phyloP scores from a whole-genome alignment of 306 rosid genomes.

The Geum urbanum region DNA sequence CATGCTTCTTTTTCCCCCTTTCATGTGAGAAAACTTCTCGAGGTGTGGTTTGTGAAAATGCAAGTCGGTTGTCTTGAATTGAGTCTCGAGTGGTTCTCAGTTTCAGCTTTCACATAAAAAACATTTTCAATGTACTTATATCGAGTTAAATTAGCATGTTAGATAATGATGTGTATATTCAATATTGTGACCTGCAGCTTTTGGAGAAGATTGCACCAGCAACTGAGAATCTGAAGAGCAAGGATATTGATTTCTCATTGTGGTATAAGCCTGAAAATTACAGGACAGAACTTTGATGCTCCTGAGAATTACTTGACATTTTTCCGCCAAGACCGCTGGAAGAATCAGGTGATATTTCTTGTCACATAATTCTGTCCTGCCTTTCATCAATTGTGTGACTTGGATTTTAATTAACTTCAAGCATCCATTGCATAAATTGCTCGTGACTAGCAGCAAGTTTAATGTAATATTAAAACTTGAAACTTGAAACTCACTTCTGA shows the following conservation, averaged over 20 bases:
- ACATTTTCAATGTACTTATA: not conserved
- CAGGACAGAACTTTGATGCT: conserved; percentile 56
- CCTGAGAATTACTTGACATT: not conserved
- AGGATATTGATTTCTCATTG: conserved; percentile 70
- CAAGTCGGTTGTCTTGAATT: not conserved
- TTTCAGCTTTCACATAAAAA: not conserved
- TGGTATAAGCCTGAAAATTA: conserved; percentile 91
- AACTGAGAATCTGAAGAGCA: conserved; percentile 64
- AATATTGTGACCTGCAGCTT: conserved; percentile 47
- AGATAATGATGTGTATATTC: not conserved
- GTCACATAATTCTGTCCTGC: not conserved
- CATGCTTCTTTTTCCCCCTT: not conserved
- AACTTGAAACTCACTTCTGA: not conserved
- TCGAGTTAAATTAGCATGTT: not conserved
- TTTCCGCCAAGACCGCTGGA: not conserved
- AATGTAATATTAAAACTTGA: not conserved
- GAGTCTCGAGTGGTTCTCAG: not conserved
- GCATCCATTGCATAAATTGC: not conserved
- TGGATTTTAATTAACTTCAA: not conserved
- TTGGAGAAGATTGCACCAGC: conserved; percentile 79
- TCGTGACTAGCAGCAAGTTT: not conserved
- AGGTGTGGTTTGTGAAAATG: not conserved
- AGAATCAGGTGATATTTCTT: conserved; percentile 14
- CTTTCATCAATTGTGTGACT: not conserved
- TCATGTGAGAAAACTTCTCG: not conserved